phyloP scores from a whole-genome alignment of 75 land plant species.

The Larix kaempferi region DNA sequence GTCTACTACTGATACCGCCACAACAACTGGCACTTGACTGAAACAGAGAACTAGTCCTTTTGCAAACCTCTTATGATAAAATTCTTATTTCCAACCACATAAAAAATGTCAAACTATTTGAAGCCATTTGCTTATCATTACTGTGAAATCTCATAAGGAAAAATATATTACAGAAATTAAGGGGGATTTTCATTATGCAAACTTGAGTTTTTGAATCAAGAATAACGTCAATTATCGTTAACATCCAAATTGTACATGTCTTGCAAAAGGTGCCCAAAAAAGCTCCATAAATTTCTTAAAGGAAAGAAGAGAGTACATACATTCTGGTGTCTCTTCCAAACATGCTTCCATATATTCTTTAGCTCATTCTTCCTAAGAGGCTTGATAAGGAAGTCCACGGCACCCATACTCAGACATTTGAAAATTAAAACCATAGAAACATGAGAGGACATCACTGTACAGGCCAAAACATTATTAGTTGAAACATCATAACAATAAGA shows the following conservation, averaged over 20 bases:
- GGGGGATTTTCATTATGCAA: neutral
- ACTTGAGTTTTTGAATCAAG: neutral
- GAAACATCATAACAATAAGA: neutral
- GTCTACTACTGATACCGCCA: neutral
- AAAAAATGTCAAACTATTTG: neutral
- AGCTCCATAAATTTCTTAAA: neutral
- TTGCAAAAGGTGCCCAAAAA: neutral
- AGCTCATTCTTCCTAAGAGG: constrained; percentile 77
- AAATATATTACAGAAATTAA: neutral
- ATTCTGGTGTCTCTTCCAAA: constrained; percentile 53
- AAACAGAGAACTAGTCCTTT: constrained; percentile 1
- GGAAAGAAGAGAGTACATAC: neutral
- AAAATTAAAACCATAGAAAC: constrained; percentile 62
- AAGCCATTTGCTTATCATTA: neutral
- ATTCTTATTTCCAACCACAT: neutral
- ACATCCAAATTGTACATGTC: neutral
- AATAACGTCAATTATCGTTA: neutral
- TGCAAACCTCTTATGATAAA: neutral
- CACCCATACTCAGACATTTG: constrained; percentile 71
- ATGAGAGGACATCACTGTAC: constrained; percentile 67
- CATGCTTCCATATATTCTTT: constrained; percentile 76
- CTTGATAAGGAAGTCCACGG: constrained; percentile 68
- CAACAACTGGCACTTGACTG: neutral
- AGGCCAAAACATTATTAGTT: constrained; percentile 7
- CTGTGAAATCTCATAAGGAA: neutral